Percentiles rank a stretch among this genome's conserved stretches.
phyloP scores from a whole-genome alignment of 2,329 filamentous ascomycete genomes.

The Paraphaeosphaeria sporulosa region DNA sequence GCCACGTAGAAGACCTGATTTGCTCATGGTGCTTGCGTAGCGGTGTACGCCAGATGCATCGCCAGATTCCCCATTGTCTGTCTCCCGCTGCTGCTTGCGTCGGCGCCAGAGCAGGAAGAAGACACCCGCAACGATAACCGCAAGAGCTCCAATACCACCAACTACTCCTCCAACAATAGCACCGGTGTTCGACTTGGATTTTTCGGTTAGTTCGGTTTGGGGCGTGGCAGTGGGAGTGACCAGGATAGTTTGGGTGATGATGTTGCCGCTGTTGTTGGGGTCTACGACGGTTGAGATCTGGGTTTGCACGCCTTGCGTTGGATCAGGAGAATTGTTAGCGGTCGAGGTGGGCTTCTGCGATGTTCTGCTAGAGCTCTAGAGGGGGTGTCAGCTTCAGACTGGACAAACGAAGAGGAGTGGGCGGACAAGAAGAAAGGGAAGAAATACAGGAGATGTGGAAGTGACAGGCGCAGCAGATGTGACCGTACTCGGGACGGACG shows the following conservation, averaged over 20 bases:
- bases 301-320: constrained; percentile 9
- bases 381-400: constrained; percentile 17
- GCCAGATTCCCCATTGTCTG: constrained; percentile 27
- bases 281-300: constrained; percentile 51
- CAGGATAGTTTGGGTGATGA: constrained; percentile 56
- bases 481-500: constrained; percentile 39
- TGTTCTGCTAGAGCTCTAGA: constrained; percentile 5
- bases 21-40: constrained; percentile 58
- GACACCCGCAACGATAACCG: constrained; percentile 45
- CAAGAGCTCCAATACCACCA: constrained; percentile 50
- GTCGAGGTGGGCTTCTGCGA: constrained; percentile 21
- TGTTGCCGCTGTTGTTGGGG: constrained; percentile 51
- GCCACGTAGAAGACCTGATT: constrained; percentile 52
- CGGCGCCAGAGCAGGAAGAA: constrained; percentile 53
- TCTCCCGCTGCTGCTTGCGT: constrained; percentile 30
- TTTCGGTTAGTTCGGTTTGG: constrained; percentile 17
- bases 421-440: constrained; percentile 18
- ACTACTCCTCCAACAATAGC: constrained; percentile 58
- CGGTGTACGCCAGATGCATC: constrained; percentile 41
- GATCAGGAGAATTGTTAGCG: constrained; percentile 1
- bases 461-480: constrained; percentile 29
- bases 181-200: constrained; percentile 43
- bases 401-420: background rate
- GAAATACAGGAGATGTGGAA: constrained; percentile 26
- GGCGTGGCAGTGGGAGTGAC: constrained; percentile 35